phyloP scores from a whole-genome alignment of 2,329 filamentous ascomycete species.

The Rhynchosporium agropyri region DNA sequence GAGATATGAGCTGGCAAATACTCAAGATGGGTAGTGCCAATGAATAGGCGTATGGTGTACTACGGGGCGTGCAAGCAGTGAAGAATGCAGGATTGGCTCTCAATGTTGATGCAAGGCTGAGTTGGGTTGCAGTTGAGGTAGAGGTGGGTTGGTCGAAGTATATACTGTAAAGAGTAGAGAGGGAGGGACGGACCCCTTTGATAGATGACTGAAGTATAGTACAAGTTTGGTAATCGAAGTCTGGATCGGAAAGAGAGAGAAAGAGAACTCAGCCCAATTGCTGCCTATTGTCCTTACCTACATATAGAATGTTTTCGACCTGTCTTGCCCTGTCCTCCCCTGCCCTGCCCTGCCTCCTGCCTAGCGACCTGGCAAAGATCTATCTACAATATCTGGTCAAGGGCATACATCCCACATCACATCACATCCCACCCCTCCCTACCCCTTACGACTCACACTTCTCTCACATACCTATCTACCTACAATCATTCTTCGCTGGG shows the following conservation, averaged over 20 bases:
- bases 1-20: conserved; percentile 20
- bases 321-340: not conserved
- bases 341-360: conserved; percentile 3
- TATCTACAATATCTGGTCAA: conserved; percentile 20
- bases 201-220: not conserved
- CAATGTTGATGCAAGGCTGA: conserved; percentile 26
- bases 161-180: conserved; percentile 30
- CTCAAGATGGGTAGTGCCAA: conserved; percentile 15
- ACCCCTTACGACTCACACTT: conserved; percentile 12
- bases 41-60: conserved; percentile 2
- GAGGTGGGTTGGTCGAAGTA: conserved; percentile 17
- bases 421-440: conserved; percentile 4
- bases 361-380: not conserved
- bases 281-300: conserved; percentile 26
- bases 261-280: conserved; percentile 18
- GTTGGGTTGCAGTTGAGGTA: conserved; percentile 16
- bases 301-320: conserved; percentile 3
- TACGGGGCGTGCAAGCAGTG: conserved; percentile 22
- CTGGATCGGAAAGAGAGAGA: conserved; percentile 11
- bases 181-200: not conserved
- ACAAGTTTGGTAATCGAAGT: not conserved
- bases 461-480: not conserved
- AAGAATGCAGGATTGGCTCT: conserved; percentile 22
- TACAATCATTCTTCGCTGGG: too few relatives aligned
- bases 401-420: conserved; percentile 5